Conservation (phyloP, 1,139 yeast species). For the Nakaseomyces sp. region DNA sequence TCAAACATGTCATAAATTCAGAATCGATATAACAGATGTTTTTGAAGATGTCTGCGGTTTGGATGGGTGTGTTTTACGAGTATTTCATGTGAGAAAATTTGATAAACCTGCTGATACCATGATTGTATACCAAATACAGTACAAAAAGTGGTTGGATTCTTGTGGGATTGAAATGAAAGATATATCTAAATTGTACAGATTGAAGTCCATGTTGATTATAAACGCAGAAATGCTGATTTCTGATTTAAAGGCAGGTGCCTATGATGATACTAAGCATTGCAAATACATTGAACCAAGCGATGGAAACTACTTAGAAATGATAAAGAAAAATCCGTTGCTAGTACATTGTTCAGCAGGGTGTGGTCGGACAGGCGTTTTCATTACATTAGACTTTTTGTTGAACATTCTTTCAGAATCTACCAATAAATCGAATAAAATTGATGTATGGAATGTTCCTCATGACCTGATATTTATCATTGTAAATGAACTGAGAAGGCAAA, state of each 20-base stretch:
- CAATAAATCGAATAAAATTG: constrained; percentile 22
- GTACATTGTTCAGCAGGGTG: constrained; percentile 92
- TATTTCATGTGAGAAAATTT: constrained; percentile 23
- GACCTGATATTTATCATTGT: constrained; percentile 32
- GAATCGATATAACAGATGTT: constrained; percentile 27
- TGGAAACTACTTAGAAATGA: not conserved
- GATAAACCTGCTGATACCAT: constrained; percentile 7
- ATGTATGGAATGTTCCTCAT: constrained; percentile 33
- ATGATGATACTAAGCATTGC: constrained; percentile 6
- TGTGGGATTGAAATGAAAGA: constrained; percentile 54
- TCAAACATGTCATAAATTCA: constrained; percentile 19
- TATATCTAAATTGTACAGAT: constrained; percentile 43
- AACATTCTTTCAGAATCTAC: constrained; percentile 35
- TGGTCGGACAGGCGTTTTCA: constrained; percentile 84
- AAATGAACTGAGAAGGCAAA: constrained; percentile 55
- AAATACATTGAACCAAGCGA: not conserved
- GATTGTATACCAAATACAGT: constrained; percentile 57
- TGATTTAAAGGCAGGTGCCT: constrained; percentile 11
- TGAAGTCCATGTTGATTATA: constrained; percentile 37
- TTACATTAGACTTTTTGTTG: constrained; percentile 60
- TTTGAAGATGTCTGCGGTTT: constrained; percentile 27
- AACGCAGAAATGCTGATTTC: constrained; percentile 13
- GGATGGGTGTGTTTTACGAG: constrained; percentile 31
- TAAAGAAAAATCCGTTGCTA: constrained; percentile 37
- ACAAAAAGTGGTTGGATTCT: constrained; percentile 73